Evolutionary conservation across 768 basidiomycete genomes (phyloP), one percentile per base, ranked within the genome.

Genomic region (Lactarius akahatsu): DNA sequence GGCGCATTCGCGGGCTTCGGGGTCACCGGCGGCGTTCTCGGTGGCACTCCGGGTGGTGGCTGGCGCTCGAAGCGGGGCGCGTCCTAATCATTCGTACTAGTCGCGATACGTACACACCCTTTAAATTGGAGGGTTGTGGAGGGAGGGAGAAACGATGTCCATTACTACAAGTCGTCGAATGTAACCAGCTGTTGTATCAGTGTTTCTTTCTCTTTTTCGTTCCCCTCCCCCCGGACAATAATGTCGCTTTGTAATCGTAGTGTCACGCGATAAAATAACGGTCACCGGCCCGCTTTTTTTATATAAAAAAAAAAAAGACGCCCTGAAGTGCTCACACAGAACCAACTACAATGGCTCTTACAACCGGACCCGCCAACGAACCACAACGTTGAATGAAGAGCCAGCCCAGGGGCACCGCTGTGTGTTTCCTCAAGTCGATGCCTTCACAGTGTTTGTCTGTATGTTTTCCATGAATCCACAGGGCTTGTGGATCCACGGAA

Each of bases 1-100:
- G 80, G 80, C 11, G 80, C 82, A 4, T 85, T 85, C 61, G 80
- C 80, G 11, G 77, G 74, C 63, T 84, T 84, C 65, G 79, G 59
- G 8, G 63, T 59, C 30, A 50, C 40, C 45, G 63, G 80, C 41
- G 79, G 81, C 4, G 76, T 70, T 40, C 66, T 75, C 34, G 71
- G 74, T 8, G 43, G 38, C 52, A 57, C 60, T 34, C 28, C 55
- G n/a, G 43, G 43, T 8, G 58, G 32, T 38, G 43, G 43, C 32
- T 65, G 64, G 67, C 67, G 64, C 38, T 4, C 32, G 15, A 66
- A 65, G 38, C 67, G 64, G 6, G 56, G 59, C 34, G 52, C 65
- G 34, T 55, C 61, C 23, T 62, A 63, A 62, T n/a, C 20, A 32
- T 52, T 13, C 50, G 26, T 26, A 52, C 50, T 52, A 45, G 23